phyloP scores from a whole-genome alignment of 1,284 basidiomycete genomes.

The Heliocybe sulcata region DNA sequence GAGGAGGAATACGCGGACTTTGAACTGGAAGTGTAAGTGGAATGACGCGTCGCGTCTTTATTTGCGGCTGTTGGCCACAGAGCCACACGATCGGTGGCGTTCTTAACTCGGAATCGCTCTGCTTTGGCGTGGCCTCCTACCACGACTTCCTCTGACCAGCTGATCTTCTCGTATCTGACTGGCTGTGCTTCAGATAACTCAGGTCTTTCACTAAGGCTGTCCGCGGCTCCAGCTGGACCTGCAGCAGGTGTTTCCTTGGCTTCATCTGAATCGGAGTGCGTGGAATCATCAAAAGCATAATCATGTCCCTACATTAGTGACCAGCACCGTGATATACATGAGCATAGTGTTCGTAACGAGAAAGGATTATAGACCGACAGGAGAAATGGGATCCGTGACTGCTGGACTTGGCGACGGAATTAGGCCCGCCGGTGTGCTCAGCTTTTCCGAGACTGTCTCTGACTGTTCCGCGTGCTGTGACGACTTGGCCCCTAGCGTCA shows the following conservation, averaged over 20 bases:
- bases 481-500: not conserved
- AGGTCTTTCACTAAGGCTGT: too few species aligned
- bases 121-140: not conserved
- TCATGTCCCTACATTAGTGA: slow-evolving; percentile 34
- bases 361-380: slow-evolving; percentile 43
- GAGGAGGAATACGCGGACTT: slow-evolving; percentile 21
- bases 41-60: slow-evolving; percentile 62
- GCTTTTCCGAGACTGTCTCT: slow-evolving; percentile 1
- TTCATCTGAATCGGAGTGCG: slow-evolving; percentile 12
- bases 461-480: not conserved
- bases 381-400: slow-evolving; percentile 22
- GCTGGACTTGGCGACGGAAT: not conserved
- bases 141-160: not conserved
- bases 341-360: slow-evolving; percentile 27
- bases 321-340: slow-evolving; percentile 36
- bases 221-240: too few species aligned
- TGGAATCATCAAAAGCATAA: not conserved
- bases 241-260: slow-evolving; percentile 4
- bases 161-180: not conserved
- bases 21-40: slow-evolving; percentile 3
- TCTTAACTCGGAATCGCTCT: not conserved
- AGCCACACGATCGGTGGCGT: not conserved
- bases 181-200: not conserved
- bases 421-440: not conserved
- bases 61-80: slow-evolving; percentile 15